Evolutionary conservation across 225 moss, liverwort and hornwort species (phyloP).

Genomic region (Sphagnum contortum): DNA sequence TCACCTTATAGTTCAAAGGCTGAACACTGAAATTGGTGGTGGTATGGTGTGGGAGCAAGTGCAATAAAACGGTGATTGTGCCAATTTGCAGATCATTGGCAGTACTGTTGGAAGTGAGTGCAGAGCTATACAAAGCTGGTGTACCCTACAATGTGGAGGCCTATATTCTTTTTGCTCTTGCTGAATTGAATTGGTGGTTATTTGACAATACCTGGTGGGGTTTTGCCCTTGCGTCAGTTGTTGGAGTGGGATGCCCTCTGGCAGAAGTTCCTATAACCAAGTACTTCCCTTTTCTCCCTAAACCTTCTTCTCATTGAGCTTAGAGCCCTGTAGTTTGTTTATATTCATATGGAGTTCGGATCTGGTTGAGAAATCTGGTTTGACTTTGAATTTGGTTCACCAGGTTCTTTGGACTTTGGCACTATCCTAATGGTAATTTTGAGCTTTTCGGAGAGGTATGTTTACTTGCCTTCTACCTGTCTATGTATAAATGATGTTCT

Average conservation of each 20-base stretch:
- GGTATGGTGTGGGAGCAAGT: no score
- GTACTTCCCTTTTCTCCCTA: conserved; percentile 16
- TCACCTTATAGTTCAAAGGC: no score
- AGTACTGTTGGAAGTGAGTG: conserved; percentile 69
- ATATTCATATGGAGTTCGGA: no score
- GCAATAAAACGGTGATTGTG: neutral
- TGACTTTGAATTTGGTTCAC: neutral
- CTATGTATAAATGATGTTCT: neutral
- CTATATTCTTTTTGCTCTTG: conserved; percentile 68
- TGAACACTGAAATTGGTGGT: no score
- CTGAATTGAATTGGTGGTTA: conserved; percentile 79
- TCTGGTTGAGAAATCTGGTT: no score
- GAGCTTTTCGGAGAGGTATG: conserved; percentile 77
- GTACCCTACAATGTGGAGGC: conserved; percentile 79
- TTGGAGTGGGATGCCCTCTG: conserved; percentile 57
- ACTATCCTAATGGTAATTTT: conserved; percentile 73
- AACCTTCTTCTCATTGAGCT: neutral
- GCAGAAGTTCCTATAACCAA: conserved; percentile 65
- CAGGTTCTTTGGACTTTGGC: conserved; percentile 85
- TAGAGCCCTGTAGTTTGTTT: no score
- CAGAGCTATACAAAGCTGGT: conserved; percentile 73
- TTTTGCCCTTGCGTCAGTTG: conserved; percentile 63
- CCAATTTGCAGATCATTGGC: conserved; percentile 46
- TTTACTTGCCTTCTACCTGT: neutral
- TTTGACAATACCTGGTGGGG: conserved; percentile 98